Percentiles rank a stretch among this genome's conserved stretches.
Evolutionary conservation across 2,329 filamentous ascomycete genomes (phyloP).

Genomic region (Seiridium unicorne): DNA sequence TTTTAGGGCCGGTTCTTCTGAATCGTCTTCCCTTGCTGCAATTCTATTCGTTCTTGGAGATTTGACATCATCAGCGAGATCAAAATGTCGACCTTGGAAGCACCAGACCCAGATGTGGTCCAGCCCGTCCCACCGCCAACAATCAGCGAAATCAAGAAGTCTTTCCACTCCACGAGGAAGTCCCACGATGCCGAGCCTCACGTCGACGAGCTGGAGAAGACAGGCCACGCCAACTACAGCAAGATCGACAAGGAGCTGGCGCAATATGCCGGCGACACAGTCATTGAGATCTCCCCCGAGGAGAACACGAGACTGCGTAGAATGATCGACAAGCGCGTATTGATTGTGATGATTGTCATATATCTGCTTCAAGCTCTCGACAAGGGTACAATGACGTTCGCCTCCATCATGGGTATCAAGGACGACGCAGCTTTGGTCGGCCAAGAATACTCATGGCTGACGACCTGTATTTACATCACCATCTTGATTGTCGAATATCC

Average conservation of each 20-base stretch:
- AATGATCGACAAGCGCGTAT: constrained; percentile 65
- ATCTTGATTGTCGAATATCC: constrained; percentile 72
- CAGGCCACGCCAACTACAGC: constrained; percentile 47
- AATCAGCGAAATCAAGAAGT: constrained; percentile 17
- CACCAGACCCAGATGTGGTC: constrained; percentile 23
- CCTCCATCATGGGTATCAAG: constrained; percentile 61
- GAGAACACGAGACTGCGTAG: constrained; percentile 60
- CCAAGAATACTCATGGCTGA: constrained; percentile 66
- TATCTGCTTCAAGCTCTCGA: constrained; percentile 73
- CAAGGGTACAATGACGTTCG: constrained; percentile 65
- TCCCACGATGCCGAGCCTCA: constrained; percentile 12
- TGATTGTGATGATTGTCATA: constrained; percentile 69
- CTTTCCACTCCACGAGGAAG: constrained; percentile 26
- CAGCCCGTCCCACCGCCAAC: constrained; percentile 16
- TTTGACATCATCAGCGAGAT: neutral
- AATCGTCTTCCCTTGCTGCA: neutral
- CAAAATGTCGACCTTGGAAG: constrained; percentile 25
- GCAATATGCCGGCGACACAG: constrained; percentile 59
- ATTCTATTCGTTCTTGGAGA: neutral
- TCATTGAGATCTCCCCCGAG: constrained; percentile 56
- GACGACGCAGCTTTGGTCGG: constrained; percentile 48
- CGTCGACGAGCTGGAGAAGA: constrained; percentile 37
- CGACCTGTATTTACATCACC: constrained; percentile 72
- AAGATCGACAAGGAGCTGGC: constrained; percentile 68
- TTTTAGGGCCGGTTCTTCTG: neutral